phyloP scores from a whole-genome alignment of 257 asterid species.

The Leonotis leonurus region DNA sequence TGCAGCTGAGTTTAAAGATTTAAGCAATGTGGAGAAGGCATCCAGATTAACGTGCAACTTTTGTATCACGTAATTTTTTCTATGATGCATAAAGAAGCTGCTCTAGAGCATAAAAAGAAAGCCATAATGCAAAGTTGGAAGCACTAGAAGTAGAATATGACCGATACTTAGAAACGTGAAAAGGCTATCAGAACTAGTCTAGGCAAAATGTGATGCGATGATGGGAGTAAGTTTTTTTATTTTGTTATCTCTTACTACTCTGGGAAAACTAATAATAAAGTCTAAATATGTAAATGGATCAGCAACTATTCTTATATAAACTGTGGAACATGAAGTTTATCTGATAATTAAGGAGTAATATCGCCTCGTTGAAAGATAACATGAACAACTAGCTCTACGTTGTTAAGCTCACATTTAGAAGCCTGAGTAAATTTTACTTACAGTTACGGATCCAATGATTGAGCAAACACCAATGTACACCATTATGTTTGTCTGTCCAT shows the following conservation, averaged over 20 bases:
- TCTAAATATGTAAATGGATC: background rate
- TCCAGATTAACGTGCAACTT: background rate
- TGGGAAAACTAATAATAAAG: background rate
- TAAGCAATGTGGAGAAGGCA: background rate
- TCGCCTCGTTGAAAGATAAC: no score
- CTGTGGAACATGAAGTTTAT: background rate
- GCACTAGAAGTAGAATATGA: background rate
- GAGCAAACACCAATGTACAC: conserved; percentile 74
- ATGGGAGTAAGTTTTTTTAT: background rate
- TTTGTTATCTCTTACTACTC: background rate
- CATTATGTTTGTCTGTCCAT: conserved; percentile 62
- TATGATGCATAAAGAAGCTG: background rate
- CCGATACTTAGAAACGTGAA: background rate
- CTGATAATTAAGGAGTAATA: no score
- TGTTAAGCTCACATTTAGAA: no score
- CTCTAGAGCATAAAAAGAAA: background rate
- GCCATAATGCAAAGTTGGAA: background rate
- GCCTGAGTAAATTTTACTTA: conserved; percentile 25
- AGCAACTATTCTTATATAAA: background rate
- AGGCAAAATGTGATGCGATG: background rate
- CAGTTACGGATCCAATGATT: conserved; percentile 65
- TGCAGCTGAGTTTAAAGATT: background rate
- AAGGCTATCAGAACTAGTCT: background rate
- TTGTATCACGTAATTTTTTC: background rate
- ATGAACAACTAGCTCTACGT: no score